Percentiles rank a stretch among this genome's conserved stretches.
phyloP scores from a whole-genome alignment of 1,284 basidiomycete genomes.

The Grifola frondosa region DNA sequence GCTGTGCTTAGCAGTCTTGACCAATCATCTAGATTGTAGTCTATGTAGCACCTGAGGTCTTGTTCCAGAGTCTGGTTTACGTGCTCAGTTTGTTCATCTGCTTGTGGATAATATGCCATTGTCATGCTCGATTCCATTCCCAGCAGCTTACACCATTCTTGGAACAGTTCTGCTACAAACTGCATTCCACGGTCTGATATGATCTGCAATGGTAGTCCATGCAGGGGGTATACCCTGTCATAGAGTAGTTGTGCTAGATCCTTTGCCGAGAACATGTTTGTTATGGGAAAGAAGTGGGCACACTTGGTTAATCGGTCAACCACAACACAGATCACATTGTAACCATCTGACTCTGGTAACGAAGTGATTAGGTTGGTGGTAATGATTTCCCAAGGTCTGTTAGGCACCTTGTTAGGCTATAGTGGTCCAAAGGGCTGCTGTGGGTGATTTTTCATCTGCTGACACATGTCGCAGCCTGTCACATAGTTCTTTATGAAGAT shows the following conservation, averaged over 20 bases:
- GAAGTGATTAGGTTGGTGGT: background rate
- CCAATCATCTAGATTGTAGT: no score
- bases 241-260: background rate
- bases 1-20: no score
- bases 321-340: constrained; percentile 1
- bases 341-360: background rate
- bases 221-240: background rate
- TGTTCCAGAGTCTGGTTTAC: constrained; percentile 33
- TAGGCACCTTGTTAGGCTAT: constrained; percentile 2
- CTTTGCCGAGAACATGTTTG: background rate
- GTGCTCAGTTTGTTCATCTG: constrained; percentile 34
- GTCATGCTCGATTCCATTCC: constrained; percentile 24
- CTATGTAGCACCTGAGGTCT: background rate
- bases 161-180: constrained; percentile 23
- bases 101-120: constrained; percentile 35
- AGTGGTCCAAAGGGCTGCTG: constrained; percentile 11
- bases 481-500: constrained; percentile 27
- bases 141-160: constrained; percentile 23
- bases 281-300: background rate
- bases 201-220: constrained; percentile 25
- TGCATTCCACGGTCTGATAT: constrained; percentile 29
- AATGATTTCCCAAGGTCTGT: constrained; percentile 3
- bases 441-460: constrained; percentile 21
- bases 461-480: constrained; percentile 27
- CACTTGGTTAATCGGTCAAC: background rate